Conservation (phyloP, 129 eudicot genomes). For the Saposhnikovia divaricata region DNA sequence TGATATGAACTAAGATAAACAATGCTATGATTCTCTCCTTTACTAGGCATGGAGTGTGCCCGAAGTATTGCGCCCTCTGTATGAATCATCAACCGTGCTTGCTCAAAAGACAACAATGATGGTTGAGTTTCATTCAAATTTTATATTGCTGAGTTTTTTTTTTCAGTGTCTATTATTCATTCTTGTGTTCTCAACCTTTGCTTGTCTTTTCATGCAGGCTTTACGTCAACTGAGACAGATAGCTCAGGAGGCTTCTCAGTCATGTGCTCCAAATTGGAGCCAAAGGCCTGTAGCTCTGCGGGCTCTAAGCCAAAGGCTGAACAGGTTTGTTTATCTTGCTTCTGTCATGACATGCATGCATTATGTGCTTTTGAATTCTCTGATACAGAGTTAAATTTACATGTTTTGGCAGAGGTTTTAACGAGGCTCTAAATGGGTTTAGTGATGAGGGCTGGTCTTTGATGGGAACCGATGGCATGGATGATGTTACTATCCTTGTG, state of each 20-base stretch:
- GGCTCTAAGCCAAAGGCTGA: conserved; percentile 42
- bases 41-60: conserved; percentile 26
- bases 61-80: conserved; percentile 43
- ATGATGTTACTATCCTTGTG: conserved; percentile 77
- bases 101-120: conserved; percentile 46
- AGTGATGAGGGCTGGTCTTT: conserved; percentile 88
- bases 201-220: conserved; percentile 19
- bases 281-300: conserved; percentile 40
- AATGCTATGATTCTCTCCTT: neutral
- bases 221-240: conserved; percentile 44
- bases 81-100: conserved; percentile 43
- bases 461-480: conserved; percentile 78
- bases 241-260: conserved; percentile 39
- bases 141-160: neutral
- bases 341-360: neutral
- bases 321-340: conserved; percentile 15
- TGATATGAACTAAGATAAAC: neutral
- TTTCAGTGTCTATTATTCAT: neutral
- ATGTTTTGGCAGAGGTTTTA: conserved; percentile 50
- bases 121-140: conserved; percentile 15
- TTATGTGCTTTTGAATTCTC: neutral
- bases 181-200: neutral
- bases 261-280: conserved; percentile 33
- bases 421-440: conserved; percentile 86
- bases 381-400: neutral